phyloP scores from a whole-genome alignment of 352 stramenopile species.

The Globisporangium barbulae region DNA sequence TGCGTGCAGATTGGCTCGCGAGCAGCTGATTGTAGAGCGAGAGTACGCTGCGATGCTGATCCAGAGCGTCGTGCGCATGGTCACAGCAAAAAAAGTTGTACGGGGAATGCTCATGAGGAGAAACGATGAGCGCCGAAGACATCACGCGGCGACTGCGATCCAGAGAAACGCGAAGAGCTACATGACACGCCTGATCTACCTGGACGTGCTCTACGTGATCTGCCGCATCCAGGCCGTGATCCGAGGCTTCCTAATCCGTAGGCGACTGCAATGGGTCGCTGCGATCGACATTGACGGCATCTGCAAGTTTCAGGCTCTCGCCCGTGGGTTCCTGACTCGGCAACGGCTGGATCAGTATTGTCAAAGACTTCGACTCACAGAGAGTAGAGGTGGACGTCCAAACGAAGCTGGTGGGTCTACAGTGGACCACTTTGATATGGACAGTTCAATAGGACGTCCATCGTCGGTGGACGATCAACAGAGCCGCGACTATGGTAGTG shows the following conservation, averaged over 20 bases:
- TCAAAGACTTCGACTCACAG: not conserved
- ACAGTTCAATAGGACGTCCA: not conserved
- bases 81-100: conserved; percentile 20
- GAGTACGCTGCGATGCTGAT: conserved; percentile 38
- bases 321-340: conserved; percentile 33
- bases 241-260: conserved; percentile 62
- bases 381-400: not conserved
- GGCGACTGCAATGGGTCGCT: conserved; percentile 46
- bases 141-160: conserved; percentile 44
- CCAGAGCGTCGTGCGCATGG: conserved; percentile 39
- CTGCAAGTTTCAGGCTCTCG: conserved; percentile 42
- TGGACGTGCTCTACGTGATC: conserved; percentile 77
- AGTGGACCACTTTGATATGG: not conserved
- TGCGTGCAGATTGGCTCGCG: conserved; percentile 23
- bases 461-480: not conserved
- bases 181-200: conserved; percentile 73
- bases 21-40: conserved; percentile 26
- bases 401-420: not conserved
- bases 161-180: conserved; percentile 50
- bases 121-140: conserved; percentile 9
- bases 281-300: conserved; percentile 44
- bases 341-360: not conserved
- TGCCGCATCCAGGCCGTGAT: conserved; percentile 72
- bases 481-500: not conserved
- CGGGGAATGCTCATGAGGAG: conserved; percentile 11